A percentile compares a stretch with the other conserved stretches of the same genome.
These are phyloP conservation scores for Penicillium thymicola DNA, from an alignment of 2,329 filamentous ascomycete species.

Conservation along the genomic window DNA sequence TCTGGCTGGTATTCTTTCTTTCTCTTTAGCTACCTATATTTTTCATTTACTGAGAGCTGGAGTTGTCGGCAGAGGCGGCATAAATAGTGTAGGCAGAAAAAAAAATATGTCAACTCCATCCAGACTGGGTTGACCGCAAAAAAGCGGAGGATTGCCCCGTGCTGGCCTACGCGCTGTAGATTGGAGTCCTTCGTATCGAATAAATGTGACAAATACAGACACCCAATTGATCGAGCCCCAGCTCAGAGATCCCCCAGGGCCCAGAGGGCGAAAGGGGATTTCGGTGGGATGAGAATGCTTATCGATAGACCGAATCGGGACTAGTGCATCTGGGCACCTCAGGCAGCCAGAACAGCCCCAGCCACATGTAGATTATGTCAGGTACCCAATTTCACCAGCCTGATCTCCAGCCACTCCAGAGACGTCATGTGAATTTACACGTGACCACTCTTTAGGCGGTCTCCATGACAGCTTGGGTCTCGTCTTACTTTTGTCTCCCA, in stretches of 20 bases:
- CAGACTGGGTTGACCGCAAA: constrained; percentile 8
- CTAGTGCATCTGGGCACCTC: not conserved
- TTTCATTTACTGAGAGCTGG: not conserved
- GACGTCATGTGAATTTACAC: constrained; percentile 19
- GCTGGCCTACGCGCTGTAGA: constrained; percentile 24
- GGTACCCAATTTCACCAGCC: not conserved
- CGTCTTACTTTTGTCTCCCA: not conserved
- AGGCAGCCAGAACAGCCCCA: not conserved
- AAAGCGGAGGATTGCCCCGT: constrained; percentile 16
- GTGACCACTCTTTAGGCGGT: constrained; percentile 3
- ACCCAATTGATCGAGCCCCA: constrained; percentile 19
- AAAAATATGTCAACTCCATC: constrained; percentile 6
- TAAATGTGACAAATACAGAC: constrained; percentile 27
- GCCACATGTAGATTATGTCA: constrained; percentile 7
- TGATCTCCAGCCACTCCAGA: constrained; percentile 10
- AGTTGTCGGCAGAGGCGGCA: constrained; percentile 12
- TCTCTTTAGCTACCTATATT: not conserved
- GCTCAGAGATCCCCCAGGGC: not conserved
- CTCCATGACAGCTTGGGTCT: not conserved
- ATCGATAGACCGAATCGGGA: constrained; percentile 13
- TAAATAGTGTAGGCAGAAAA: constrained; percentile 4
- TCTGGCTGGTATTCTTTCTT: not conserved
- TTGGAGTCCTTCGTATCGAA: constrained; percentile 22
- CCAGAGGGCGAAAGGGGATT: constrained; percentile 16
- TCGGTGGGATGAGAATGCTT: constrained; percentile 20